phyloP scores from a whole-genome alignment of 1,139 yeast genomes.

The Geotrichum candidum region DNA sequence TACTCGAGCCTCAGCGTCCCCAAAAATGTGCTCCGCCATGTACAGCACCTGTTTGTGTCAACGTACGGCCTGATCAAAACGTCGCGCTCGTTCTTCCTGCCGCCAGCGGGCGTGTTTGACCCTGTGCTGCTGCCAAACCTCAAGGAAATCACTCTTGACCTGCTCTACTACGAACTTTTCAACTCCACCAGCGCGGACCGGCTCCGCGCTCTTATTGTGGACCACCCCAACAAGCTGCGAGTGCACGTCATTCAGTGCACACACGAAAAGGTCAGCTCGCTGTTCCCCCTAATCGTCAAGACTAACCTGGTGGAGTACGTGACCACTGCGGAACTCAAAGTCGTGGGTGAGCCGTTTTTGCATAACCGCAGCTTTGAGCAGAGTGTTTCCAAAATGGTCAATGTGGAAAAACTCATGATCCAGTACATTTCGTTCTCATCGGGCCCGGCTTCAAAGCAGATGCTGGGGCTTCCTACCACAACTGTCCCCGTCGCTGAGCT shows the following conservation, averaged over 20 bases:
- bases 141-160: background rate
- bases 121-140: background rate
- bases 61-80: background rate
- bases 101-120: background rate
- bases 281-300: background rate
- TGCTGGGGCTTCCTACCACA: background rate
- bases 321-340: background rate
- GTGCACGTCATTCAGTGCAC: background rate
- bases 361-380: background rate
- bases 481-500: background rate
- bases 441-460: background rate
- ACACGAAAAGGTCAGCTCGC: background rate
- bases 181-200: background rate
- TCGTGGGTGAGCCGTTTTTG: background rate
- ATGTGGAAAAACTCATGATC: background rate
- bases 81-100: background rate
- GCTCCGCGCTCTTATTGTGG: background rate
- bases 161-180: background rate
- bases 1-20: background rate
- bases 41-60: constrained; percentile 1
- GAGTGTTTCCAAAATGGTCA: background rate
- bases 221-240: background rate
- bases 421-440: background rate
- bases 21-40: background rate
- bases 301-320: background rate